phyloP scores from a whole-genome alignment of 1,139 yeast species.

The Candida sp. region DNA sequence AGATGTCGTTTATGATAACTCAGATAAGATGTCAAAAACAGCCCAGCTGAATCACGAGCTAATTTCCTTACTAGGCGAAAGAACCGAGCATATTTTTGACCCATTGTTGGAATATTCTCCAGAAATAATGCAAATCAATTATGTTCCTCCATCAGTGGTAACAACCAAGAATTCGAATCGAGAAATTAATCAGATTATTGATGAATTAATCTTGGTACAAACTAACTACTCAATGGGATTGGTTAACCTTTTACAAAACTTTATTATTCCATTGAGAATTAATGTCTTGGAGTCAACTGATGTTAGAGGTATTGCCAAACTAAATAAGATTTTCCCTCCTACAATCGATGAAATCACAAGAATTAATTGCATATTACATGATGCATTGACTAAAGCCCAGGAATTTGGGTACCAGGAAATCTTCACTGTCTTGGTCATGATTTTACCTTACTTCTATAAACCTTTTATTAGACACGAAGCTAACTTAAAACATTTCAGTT shows the following conservation, averaged over 20 bases:
- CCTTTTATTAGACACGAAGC: slow-evolving; percentile 95
- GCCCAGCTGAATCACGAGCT: slow-evolving; percentile 68
- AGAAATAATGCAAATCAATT: slow-evolving; percentile 70
- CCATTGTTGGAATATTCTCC: slow-evolving; percentile 92
- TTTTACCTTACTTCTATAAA: slow-evolving; percentile 86
- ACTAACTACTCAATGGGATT: slow-evolving; percentile 69
- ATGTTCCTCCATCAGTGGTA: slow-evolving; percentile 45
- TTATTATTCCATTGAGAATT: slow-evolving; percentile 75
- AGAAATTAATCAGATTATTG: slow-evolving; percentile 45
- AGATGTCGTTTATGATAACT: slow-evolving; percentile 70
- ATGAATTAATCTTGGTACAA: slow-evolving; percentile 69
- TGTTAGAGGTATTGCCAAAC: slow-evolving; percentile 52
- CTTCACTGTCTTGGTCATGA: slow-evolving; percentile 71
- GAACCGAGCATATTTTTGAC: slow-evolving; percentile 83
- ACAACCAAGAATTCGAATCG: slow-evolving; percentile 4
- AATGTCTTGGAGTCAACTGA: slow-evolving; percentile 52
- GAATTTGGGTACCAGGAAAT: slow-evolving; percentile 72
- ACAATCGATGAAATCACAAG: slow-evolving; percentile 92
- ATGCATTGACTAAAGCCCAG: slow-evolving; percentile 64
- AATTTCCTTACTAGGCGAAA: slow-evolving; percentile 77
- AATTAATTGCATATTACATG: slow-evolving; percentile 79
- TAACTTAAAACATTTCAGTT: slow-evolving; percentile 37
- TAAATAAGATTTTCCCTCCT: slow-evolving; percentile 85
- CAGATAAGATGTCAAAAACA: slow-evolving; percentile 24
- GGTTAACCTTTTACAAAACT: slow-evolving; percentile 71